Conservation (phyloP, 352 stramenopile species). For the Globisporangium camurandrum region DNA sequence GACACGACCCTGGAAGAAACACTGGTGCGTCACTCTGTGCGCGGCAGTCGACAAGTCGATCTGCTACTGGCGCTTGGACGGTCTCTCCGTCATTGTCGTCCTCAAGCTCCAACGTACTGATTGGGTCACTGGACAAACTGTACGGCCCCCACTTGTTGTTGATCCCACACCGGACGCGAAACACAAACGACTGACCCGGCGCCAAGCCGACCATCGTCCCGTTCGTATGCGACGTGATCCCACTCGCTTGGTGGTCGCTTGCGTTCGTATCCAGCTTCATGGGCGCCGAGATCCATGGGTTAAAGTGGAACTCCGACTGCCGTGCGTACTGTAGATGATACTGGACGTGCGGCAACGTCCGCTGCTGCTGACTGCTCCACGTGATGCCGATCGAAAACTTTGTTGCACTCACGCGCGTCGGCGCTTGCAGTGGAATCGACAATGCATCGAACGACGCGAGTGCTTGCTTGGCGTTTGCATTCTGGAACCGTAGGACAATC, state of each 20-base stretch:
- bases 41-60: neutral
- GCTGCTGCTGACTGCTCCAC: constrained; percentile 59
- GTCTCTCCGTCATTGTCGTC: constrained; percentile 3
- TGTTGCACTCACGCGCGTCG: constrained; percentile 56
- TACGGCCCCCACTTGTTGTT: constrained; percentile 57
- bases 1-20: constrained; percentile 58
- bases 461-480: constrained; percentile 32
- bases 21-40: constrained; percentile 5
- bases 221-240: constrained; percentile 43
- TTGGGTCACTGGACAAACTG: constrained; percentile 47
- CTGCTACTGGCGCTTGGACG: neutral
- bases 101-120: constrained; percentile 43
- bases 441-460: constrained; percentile 50
- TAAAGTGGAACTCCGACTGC: constrained; percentile 51
- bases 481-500: constrained; percentile 62
- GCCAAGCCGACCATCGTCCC: constrained; percentile 62
- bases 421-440: constrained; percentile 44
- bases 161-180: constrained; percentile 55
- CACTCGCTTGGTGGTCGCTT: constrained; percentile 25
- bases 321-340: constrained; percentile 66
- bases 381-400: constrained; percentile 54
- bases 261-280: constrained; percentile 41
- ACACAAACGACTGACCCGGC: constrained; percentile 41
- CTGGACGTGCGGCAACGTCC: constrained; percentile 17
- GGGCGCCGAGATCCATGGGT: constrained; percentile 37